Base-by-base conservation (phyloP, 2,329 filamentous ascomycete genomes). In the Phyllosticta citriasiana region DNA sequence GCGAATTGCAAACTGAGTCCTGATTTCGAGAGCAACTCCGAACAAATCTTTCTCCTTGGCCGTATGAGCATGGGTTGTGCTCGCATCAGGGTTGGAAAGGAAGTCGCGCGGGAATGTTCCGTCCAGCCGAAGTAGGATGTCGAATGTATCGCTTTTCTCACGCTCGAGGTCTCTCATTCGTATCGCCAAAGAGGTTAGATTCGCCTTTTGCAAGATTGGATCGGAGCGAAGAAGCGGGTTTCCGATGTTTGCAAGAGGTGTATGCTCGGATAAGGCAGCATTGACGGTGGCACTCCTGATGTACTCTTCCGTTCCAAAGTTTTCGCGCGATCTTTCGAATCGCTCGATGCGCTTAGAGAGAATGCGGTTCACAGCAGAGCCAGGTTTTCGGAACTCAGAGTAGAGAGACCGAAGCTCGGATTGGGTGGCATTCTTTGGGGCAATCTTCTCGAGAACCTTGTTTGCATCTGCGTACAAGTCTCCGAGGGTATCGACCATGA, bases 1-100 rank as follows among this genome's bases (percentile, higher is more conserved):
- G 19, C 79, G 71, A 51, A 84, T 78, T n/a, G 79, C 72, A 10
- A 77, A 72, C 64, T 85, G 83, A 2, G 82, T 84, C 2, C 82
- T 77, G 24, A 85, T 73, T 6, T 82, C 79, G 6, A 85, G 68
- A 1, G 76, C 79, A 24, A 84, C 64, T 57, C 75, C 56, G 12
- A 72, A 63, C 6, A 82, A 64, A 5, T 73, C 69, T 5, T 77
- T 79, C n/a, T 14, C 40, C 40, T 16, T 5, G 2, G n/a, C 4
- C 12, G 14, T 16, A n/a, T 14, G 7, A 19, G 10, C 50, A 9
- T 61, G 24, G 9, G 24, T 27, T 1, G 55, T 61, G 35, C 62
- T 62, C 30, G 65, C 64, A 47, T 64, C 60, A n/a, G 65, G 62
- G 2, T 72, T 63, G 25, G 62, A 64, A 40, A 76, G 59, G 33